Evolutionary conservation across 1,284 basidiomycete genomes (phyloP).

Genomic region (Wallemia mellicola): DNA sequence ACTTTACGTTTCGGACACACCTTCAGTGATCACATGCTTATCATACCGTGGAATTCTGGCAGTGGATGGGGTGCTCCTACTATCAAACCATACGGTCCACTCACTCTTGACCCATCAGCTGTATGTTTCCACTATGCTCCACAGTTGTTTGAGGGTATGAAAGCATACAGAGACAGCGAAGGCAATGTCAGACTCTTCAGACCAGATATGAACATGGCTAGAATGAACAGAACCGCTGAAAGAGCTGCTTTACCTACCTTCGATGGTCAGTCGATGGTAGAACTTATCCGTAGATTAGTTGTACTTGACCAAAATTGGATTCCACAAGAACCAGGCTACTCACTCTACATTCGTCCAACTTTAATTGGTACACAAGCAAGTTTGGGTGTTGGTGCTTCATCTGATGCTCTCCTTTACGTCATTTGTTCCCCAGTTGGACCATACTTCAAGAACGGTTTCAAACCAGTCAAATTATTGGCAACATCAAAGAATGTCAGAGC

Average conservation of each 20-base stretch:
- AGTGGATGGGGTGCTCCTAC: constrained; percentile 55
- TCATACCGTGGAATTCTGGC: constrained; percentile 39
- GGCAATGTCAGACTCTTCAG: constrained; percentile 68
- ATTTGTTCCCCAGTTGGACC: constrained; percentile 82
- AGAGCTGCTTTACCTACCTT: constrained; percentile 49
- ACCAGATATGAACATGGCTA: constrained; percentile 91
- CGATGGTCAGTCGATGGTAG: constrained; percentile 42
- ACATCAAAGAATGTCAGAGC: constrained; percentile 75
- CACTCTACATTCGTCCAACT: constrained; percentile 66
- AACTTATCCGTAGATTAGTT: constrained; percentile 69
- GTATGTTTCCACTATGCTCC: constrained; percentile 82
- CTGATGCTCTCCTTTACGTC: constrained; percentile 71
- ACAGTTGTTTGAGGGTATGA: constrained; percentile 77
- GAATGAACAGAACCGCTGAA: constrained; percentile 29
- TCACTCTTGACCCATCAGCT: constrained; percentile 47
- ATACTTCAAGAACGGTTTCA: constrained; percentile 84
- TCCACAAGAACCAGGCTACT: constrained; percentile 61
- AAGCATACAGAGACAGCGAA: constrained; percentile 58
- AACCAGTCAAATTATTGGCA: constrained; percentile 72
- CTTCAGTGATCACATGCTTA: constrained; percentile 75
- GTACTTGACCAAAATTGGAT: constrained; percentile 74
- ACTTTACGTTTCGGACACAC: constrained; percentile 31
- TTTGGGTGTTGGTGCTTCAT: constrained; percentile 62
- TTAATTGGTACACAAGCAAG: constrained; percentile 71
- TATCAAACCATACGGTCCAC: constrained; percentile 52